Evolutionary conservation across 345 rosid genomes (phyloP).

Genomic region (Hibiscus trionum): DNA sequence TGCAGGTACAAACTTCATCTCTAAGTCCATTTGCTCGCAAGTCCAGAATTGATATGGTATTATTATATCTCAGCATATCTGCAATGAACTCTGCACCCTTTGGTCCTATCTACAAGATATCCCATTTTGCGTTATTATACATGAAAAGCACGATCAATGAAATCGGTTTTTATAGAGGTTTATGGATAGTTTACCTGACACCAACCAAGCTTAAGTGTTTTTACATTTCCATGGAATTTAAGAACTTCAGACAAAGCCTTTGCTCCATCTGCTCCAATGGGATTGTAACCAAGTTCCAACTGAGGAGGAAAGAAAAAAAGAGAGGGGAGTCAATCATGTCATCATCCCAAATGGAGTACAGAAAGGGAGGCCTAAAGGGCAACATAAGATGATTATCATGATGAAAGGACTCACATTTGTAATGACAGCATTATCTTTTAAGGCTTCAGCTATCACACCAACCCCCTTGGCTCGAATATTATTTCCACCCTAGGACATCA

Average conservation of each 20-base stretch:
- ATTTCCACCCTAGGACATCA: conserved; percentile 69
- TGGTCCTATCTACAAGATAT: conserved; percentile 64
- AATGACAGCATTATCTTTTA: conserved; percentile 65
- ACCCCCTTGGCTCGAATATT: conserved; percentile 76
- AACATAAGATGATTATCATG: conserved; percentile 7
- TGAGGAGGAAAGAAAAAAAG: conserved; percentile 17
- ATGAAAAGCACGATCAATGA: neutral
- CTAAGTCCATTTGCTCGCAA: conserved; percentile 90
- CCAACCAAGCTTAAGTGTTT: conserved; percentile 91
- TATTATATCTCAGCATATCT: conserved; percentile 81
- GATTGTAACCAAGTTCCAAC: conserved; percentile 92
- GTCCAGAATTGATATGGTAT: conserved; percentile 69
- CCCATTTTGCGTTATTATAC: conserved; percentile 4
- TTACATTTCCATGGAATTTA: conserved; percentile 82
- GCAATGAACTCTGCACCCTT: conserved; percentile 79
- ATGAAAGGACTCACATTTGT: conserved; percentile 49
- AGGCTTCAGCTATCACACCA: conserved; percentile 59
- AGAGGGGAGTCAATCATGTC: neutral
- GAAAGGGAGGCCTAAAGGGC: conserved; percentile 5
- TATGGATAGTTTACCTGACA: conserved; percentile 57
- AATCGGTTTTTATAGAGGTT: neutral
- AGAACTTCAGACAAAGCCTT: conserved; percentile 81
- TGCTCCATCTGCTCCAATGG: conserved; percentile 72
- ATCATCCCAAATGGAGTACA: conserved; percentile 10
- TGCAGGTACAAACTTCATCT: conserved; percentile 59